Percentiles rank a stretch among this genome's conserved stretches.
Conservation (phyloP, 2,329 filamentous ascomycete genomes). For the Ceratocystis huliohia region DNA sequence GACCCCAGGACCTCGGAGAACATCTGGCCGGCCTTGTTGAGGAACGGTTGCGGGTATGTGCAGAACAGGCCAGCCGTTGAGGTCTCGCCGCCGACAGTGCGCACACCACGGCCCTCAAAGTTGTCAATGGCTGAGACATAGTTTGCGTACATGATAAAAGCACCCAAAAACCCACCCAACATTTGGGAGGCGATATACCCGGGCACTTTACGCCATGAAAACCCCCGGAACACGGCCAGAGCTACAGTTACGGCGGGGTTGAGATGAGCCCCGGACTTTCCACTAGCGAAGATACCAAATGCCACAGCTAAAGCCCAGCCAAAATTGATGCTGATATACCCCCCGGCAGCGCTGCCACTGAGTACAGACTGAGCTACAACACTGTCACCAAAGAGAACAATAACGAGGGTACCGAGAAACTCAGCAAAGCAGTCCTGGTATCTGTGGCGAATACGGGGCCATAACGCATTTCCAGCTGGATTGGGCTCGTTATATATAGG, state of each 20-base stretch:
- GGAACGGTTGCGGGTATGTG: conserved; percentile 56
- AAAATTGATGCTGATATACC: conserved; percentile 39
- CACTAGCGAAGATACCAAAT: conserved; percentile 54
- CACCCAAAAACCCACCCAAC: conserved; percentile 52
- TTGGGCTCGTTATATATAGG: neutral
- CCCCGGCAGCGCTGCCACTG: conserved; percentile 36
- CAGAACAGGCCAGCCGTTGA: conserved; percentile 59
- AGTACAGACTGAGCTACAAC: conserved; percentile 57
- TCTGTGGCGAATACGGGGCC: conserved; percentile 40
- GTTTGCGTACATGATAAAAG: conserved; percentile 49
- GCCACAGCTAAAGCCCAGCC: conserved; percentile 50
- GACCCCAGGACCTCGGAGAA: conserved; percentile 60
- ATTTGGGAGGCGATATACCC: conserved; percentile 54
- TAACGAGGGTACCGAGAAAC: conserved; percentile 54
- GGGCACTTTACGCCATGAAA: conserved; percentile 58
- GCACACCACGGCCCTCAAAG: conserved; percentile 47
- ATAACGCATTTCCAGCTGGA: conserved; percentile 26
- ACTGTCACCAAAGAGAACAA: conserved; percentile 59
- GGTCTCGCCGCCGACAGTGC: conserved; percentile 47
- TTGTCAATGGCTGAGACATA: conserved; percentile 51
- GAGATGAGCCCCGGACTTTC: conserved; percentile 54
- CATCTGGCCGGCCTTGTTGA: conserved; percentile 48
- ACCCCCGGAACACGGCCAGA: conserved; percentile 54
- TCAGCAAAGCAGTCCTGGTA: conserved; percentile 51
- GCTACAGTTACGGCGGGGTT: conserved; percentile 59